Base-by-base conservation (phyloP, 1,139 yeast species). In the Geotrichum macrosporum region DNA sequence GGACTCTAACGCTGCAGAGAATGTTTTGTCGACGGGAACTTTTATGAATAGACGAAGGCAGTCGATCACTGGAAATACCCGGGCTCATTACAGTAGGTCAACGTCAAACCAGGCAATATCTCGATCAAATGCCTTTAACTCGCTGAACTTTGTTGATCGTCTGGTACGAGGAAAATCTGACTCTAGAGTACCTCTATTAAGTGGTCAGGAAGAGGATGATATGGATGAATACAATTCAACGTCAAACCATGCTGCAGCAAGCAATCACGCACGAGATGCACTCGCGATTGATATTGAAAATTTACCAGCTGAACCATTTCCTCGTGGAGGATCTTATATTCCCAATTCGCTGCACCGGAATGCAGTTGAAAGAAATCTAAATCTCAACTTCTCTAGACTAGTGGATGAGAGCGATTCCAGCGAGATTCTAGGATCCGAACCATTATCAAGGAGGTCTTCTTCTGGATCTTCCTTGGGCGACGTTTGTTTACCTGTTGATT, bases 391-490 rank as follows among this genome's bases (percentile, higher is more conserved):
- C 15, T 29, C 32, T 29, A 29, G 31, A 15, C 21, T 26, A 10
- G n/a, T 39, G 5, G 40, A 34, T 15, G 36, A 35, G 16, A 35
- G 30, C 29, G 48, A 49, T 27, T 18, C 26, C 15, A 40, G 44
- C 13, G 41, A 42, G 18, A n/a, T 46, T 2, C 24, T 49, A 10
- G 52, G 71, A 34, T 82, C 89, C 8, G 83, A 83, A 56, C 94
- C 94, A 1, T 74, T 83, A 1, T 77, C 85, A n/a, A 78, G 88
- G 49, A 75, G 89, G 53, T 74, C 84, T n/a, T 78, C 88, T 22
- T 81, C 79, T 50, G 70, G 72, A 8, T 80, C 92, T 5, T 84
- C 95, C 0, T 68, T 89, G 50, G 92, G 84, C 61, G 97, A 92
- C 65, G 98, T 89, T 30, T 86, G 94, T 61, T 77, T 84, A 62